Base-by-base conservation (phyloP, 148 eudicot species). In the Diospyros kaki region DNA sequence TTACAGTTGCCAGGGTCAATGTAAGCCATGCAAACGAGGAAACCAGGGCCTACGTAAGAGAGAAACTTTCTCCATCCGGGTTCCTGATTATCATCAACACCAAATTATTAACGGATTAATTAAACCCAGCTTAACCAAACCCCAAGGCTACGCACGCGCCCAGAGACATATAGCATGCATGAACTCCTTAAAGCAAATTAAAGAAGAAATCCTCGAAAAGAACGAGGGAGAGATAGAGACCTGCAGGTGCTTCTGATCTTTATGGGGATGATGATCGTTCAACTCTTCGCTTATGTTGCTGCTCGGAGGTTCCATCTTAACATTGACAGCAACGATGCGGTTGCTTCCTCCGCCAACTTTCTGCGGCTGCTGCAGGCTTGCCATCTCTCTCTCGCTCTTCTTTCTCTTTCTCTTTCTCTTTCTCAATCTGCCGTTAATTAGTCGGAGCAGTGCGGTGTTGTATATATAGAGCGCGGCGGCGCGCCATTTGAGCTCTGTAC, bases 1-100 rank as follows among this genome's bases (percentile, higher is more conserved):
- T 84, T 83, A 93, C 95, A 70, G 64, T 90, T 93, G 50, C 91
- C 97, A 12, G 97, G 97, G 69, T 92, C 97, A 64, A 92, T 83
- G 80, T 92, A 92, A 40, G 93, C 93, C 78, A 90, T 66, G 48
- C 93, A 88, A 55, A 88, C 95, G 48, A 92, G 79, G 62, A 92
- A 92, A 59, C 97, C 97, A 68, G 95, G 97, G 61, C 97, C 97
- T 59, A 92, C 89, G 81, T 79, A 89, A 61, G 85, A 68, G 6
- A 92, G 61, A 68, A 92, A 89, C 46, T 81, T 90, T 64, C 70
- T 84, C 97, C 96, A 91, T 67, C 89, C 84, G 15, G 89, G 85
- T 81, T 84, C 82, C 90, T 87, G 45, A 64, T 12, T 10, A 42
- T 10, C 14, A 17, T 14, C 28, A 39, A 18, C 3, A 44, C 9